Conservation (phyloP, 345 rosid species). For the Crucihimalaya himalaica region DNA sequence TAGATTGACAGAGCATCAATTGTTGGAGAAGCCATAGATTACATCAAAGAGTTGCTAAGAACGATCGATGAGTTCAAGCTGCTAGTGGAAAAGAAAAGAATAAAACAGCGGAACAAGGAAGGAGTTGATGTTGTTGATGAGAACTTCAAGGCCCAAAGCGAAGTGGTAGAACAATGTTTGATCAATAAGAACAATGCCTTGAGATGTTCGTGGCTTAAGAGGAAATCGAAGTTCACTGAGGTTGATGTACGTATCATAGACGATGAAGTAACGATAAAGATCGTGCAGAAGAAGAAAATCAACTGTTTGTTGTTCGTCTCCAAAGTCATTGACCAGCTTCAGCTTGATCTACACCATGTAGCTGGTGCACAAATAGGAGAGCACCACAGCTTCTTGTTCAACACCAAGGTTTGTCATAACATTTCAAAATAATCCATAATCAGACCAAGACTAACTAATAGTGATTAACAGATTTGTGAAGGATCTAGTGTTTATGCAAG, state of each 20-base stretch:
- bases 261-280: slow-evolving; percentile 74
- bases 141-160: slow-evolving; percentile 41
- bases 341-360: slow-evolving; percentile 72
- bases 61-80: slow-evolving; percentile 60
- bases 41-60: slow-evolving; percentile 71
- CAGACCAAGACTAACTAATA: not conserved
- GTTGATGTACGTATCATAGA: slow-evolving; percentile 77
- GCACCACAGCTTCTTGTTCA: slow-evolving; percentile 68
- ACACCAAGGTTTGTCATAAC: slow-evolving; percentile 60
- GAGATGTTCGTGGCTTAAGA: slow-evolving; percentile 84
- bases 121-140: slow-evolving; percentile 44
- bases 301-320: slow-evolving; percentile 67
- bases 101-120: slow-evolving; percentile 51
- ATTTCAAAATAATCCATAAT: not conserved
- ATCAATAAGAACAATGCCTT: slow-evolving; percentile 43
- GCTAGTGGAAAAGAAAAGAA: slow-evolving; percentile 68
- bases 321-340: slow-evolving; percentile 72
- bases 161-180: slow-evolving; percentile 46
- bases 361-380: slow-evolving; percentile 85
- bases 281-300: slow-evolving; percentile 70
- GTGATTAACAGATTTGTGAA: slow-evolving; percentile 35
- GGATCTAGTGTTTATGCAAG: slow-evolving; percentile 54
- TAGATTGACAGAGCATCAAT: slow-evolving; percentile 73
- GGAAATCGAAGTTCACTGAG: slow-evolving; percentile 73
- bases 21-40: slow-evolving; percentile 70